These are phyloP conservation scores for Leptodontidium sp. DNA, from an alignment of 2,329 filamentous ascomycete genomes.

Conservation along the genomic window DNA sequence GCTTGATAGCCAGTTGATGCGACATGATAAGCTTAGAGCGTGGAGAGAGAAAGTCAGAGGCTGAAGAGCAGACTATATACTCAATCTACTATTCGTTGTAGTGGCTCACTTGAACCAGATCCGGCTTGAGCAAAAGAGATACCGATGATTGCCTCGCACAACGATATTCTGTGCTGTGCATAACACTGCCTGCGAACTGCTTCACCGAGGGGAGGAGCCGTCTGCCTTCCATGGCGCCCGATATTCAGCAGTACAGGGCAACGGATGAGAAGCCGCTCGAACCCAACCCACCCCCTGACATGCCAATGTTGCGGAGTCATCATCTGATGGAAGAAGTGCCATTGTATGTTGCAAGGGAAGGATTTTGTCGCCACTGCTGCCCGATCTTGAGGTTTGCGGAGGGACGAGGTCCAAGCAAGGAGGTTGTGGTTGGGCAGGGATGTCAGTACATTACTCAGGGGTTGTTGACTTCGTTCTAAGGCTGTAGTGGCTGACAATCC, in stretches of 20 bases:
- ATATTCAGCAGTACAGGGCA: conserved; percentile 14
- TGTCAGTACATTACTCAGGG: neutral
- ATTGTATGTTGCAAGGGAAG: conserved; percentile 1
- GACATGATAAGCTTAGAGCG: conserved; percentile 10
- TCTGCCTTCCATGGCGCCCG: conserved; percentile 14
- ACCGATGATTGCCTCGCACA: conserved; percentile 10
- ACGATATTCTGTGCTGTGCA: conserved; percentile 9
- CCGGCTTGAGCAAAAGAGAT: neutral
- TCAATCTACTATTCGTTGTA: neutral
- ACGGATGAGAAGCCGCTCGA: conserved; percentile 8
- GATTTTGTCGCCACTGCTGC: neutral
- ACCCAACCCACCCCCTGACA: neutral
- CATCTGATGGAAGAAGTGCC: neutral
- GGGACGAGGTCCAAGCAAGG: neutral
- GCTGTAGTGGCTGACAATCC: conserved; percentile 6
- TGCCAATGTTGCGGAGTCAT: neutral
- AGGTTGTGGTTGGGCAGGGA: neutral
- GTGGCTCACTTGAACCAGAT: neutral
- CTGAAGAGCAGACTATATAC: conserved; percentile 23
- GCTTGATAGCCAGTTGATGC: conserved; percentile 17
- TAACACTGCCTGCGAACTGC: conserved; percentile 19
- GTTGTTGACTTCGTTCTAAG: neutral
- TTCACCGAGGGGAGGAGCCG: conserved; percentile 11
- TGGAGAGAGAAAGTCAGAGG: conserved; percentile 5
- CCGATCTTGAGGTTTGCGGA: neutral